Base-by-base conservation (phyloP, 768 basidiomycete genomes). In the Termitomyces sp. region DNA sequence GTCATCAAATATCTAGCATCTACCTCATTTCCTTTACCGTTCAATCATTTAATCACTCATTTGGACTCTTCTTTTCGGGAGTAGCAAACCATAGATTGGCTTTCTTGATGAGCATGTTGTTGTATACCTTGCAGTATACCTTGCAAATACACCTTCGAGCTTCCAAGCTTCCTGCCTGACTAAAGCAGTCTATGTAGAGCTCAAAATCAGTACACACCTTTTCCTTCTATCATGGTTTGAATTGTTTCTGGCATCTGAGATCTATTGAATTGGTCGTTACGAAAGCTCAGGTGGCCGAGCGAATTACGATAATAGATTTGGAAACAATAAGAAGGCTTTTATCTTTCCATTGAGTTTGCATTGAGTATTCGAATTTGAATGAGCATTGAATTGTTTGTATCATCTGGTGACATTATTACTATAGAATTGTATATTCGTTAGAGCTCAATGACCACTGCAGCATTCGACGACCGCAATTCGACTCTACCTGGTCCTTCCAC, bases 401-500 rank as follows among this genome's bases (percentile, higher is more conserved):
- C 25, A 25, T 40, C 38, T 34, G 4, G 12, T 4, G 4, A 40
- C 15, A 17, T 25, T 15, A 10, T 42, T 11, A 5, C 15, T 34
- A 31, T 7, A n/a, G 40, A 32, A 31, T 50, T 34, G 9, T 3
- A 32, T 17, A 36, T 32, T 15, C 17, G 9, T 66, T 49, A 68
- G 14, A 70, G 60, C 36, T 62, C 63, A 12, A 70, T 31, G 8
- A 36, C 36, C 6, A 66, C 51, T 29, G 63, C 65, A 14, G 66
- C 60, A 50, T 70, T 68, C 5, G 67, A 64, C 17, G 63, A 65
- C 52, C 55, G 56, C 32, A 67, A 29, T 4, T 59, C 55, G 2
- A 67, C 60, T 42, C 57, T 60, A 11, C 69, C 63, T 31, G 57
- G 55, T 11, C 67, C 67, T 56, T 60, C 55, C n/a, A 59, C 46